These are phyloP conservation scores for Crithidia expoeki DNA, from an alignment of 208 protist species.

Conservation along the genomic window DNA sequence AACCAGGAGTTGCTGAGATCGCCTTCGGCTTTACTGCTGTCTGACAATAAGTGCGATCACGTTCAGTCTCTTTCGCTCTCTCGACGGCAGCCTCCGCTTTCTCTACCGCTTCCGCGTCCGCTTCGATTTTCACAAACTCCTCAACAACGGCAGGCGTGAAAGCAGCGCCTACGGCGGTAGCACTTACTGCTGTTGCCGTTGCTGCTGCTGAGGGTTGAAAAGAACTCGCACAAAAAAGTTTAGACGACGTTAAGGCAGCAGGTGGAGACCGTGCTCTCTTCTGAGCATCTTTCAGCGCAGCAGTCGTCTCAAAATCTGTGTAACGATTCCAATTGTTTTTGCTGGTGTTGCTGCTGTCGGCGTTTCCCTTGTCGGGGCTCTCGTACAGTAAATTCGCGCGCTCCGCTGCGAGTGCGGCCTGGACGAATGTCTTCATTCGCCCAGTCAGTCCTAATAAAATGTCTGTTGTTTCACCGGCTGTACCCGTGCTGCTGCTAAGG, in stretches of 20 bases:
- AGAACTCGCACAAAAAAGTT: too few relatives aligned
- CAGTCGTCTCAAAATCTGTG: too few relatives aligned
- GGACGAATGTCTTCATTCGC: not conserved
- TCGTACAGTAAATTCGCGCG: conserved; percentile 14
- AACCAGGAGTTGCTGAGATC: too few relatives aligned
- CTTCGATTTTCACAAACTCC: conserved; percentile 24
- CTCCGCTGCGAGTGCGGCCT: conserved; percentile 15
- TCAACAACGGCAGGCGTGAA: conserved; percentile 5
- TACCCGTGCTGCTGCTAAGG: not conserved
- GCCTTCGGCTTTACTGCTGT: too few relatives aligned
- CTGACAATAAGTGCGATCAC: too few relatives aligned
- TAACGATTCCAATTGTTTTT: not conserved
- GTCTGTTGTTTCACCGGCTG: not conserved
- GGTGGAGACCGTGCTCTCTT: too few relatives aligned
- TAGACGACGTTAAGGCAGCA: too few relatives aligned
- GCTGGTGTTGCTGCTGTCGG: not conserved
- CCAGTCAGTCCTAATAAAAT: too few relatives aligned
- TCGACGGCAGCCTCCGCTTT: not conserved
- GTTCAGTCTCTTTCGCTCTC: not conserved
- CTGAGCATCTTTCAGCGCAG: too few relatives aligned
- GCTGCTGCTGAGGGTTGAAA: too few relatives aligned
- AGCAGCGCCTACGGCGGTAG: too few relatives aligned
- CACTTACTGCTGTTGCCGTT: too few relatives aligned
- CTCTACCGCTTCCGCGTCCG: conserved; percentile 12
- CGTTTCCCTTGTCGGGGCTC: not conserved